A percentile compares a stretch with the other conserved stretches of the same genome.
Conservation (phyloP, 169 alveolate species). For the Pseudocohnilembus persalinus region DNA sequence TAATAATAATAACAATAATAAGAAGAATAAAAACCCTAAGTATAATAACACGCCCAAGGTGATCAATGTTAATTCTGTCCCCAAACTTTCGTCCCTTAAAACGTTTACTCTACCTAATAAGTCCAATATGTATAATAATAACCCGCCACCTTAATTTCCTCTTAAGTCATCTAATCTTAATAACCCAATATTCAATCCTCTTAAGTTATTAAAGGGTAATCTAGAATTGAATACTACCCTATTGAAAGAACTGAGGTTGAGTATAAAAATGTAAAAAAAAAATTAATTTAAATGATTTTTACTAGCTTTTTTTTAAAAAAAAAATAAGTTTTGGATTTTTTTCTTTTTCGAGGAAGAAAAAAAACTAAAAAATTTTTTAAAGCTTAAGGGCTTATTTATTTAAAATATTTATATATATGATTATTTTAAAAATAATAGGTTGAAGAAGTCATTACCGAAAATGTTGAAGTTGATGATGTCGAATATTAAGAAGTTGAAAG, state of each 20-base stretch:
- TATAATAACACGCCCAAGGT: no score
- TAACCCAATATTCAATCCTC: background rate
- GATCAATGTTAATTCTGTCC: background rate
- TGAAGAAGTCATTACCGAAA: background rate
- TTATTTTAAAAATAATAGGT: background rate
- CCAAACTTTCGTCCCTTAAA: background rate
- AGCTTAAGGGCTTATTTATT: no score
- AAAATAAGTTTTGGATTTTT: background rate
- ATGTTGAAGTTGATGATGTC: background rate
- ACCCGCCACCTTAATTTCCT: background rate
- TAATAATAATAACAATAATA: background rate
- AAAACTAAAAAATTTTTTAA: no score
- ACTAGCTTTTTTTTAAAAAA: no score
- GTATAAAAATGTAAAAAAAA: background rate
- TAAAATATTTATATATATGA: no score
- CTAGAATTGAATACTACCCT: constrained; percentile 50
- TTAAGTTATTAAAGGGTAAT: constrained; percentile 37
- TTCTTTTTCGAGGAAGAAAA: no score
- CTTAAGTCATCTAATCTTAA: background rate
- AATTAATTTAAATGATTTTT: no score
- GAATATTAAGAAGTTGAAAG: background rate
- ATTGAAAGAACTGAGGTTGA: constrained; percentile 42
- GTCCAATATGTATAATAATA: background rate
- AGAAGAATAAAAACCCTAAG: background rate
- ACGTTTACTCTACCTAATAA: background rate